phyloP scores from a whole-genome alignment of 192 early-diverging fungal species.

The Glomus cerebriforme region DNA sequence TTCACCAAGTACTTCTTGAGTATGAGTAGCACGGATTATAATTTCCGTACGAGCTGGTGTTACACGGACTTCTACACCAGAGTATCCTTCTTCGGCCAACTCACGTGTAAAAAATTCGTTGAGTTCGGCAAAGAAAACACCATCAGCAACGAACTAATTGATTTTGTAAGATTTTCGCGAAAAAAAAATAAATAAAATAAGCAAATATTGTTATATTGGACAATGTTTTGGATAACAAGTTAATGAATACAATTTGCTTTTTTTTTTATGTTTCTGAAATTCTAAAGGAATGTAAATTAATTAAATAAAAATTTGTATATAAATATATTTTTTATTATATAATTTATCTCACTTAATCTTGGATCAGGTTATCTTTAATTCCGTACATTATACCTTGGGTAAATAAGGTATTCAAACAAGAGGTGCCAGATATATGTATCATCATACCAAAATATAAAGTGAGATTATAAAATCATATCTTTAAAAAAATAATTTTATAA shows the following conservation, averaged over 20 bases:
- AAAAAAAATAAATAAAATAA: not conserved
- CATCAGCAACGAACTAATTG: conserved; percentile 92
- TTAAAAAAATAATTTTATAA: not conserved
- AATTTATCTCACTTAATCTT: conserved; percentile 21
- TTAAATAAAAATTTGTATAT: too few relatives aligned
- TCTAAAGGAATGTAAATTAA: not conserved
- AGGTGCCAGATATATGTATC: conserved; percentile 57
- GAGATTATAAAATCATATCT: not conserved
- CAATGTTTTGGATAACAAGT: not conserved
- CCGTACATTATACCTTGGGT: conserved; percentile 35
- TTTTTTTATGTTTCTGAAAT: not conserved
- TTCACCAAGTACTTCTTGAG: conserved; percentile 97
- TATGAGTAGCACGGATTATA: conserved; percentile 98
- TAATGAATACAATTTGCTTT: not conserved
- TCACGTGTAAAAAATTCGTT: conserved; percentile 99
- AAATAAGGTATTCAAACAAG: conserved; percentile 51
- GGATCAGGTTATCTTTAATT: conserved; percentile 41
- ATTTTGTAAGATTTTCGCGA: not conserved
- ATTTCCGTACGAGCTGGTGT: conserved; percentile 99
- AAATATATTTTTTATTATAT: too few relatives aligned
- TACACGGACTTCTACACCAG: conserved; percentile 99
- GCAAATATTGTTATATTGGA: not conserved
- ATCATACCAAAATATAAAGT: conserved; percentile 39
- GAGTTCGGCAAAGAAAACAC: conserved; percentile 99
- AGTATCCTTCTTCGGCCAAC: conserved; percentile 97